Conservation (phyloP, 176 grass and related monocot species). For the Juncus effusus region DNA sequence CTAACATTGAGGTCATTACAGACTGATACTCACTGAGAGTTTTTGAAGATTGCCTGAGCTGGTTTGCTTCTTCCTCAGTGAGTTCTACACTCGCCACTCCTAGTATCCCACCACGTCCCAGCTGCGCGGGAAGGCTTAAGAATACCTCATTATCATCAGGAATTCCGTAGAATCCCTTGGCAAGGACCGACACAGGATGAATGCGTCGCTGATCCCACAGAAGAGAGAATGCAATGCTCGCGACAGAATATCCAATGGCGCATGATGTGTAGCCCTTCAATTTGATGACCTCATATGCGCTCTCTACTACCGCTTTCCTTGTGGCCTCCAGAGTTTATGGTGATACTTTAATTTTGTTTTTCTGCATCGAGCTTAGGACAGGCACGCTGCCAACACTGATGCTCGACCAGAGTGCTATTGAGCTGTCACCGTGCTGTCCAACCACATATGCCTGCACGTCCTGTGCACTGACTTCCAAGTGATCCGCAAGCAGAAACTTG, state of each 20-base stretch:
- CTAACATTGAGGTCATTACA: neutral
- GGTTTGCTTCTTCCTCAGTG: conserved; percentile 48
- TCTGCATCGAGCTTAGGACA: conserved; percentile 43
- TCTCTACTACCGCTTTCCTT: conserved; percentile 45
- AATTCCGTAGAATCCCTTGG: conserved; percentile 59
- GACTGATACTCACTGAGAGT: conserved; percentile 58
- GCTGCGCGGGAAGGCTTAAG: conserved; percentile 63
- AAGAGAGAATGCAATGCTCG: conserved; percentile 48
- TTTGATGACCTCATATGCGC: conserved; percentile 70
- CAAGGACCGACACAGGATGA: conserved; percentile 71
- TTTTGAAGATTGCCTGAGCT: conserved; percentile 47
- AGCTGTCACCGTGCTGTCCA: conserved; percentile 76
- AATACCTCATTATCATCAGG: conserved; percentile 47
- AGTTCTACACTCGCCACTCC: conserved; percentile 56
- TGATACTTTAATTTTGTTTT: conserved; percentile 40
- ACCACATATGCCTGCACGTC: conserved; percentile 91
- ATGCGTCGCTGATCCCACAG: conserved; percentile 73
- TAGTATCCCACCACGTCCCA: conserved; percentile 46
- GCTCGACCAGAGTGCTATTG: conserved; percentile 70
- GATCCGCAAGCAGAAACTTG: conserved; percentile 54
- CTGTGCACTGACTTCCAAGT: conserved; percentile 72
- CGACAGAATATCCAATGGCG: conserved; percentile 84
- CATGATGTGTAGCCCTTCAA: conserved; percentile 84
- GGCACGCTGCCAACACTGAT: conserved; percentile 61
- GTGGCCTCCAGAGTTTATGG: conserved; percentile 47